Base-by-base conservation (phyloP, 371 early-diverging fungal species). In the Rhizopus arrhizus region DNA sequence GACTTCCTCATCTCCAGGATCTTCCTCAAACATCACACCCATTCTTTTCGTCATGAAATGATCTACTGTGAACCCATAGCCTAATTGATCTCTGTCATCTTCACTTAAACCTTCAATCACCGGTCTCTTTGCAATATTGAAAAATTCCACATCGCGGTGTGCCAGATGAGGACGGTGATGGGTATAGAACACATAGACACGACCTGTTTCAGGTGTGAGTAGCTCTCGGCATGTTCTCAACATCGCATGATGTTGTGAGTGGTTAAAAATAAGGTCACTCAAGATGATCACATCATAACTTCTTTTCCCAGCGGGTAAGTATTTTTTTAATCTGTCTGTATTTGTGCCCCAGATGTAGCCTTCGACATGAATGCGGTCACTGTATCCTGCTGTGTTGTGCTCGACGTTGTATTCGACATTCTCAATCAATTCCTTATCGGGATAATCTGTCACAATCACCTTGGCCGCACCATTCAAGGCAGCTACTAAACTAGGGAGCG, bases 261-360 rank as follows among this genome's bases (percentile, higher is more conserved):
- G 95, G 64, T 96, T 96, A 74, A 96, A 96, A 7, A 96, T 86
- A 11, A 96, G 80, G 66, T 96, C 97, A 45, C 91, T 91, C 45
- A 96, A 64, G 31, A 96, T 86, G 52, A 96, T 83, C 12, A 93
- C 83, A 69, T 96, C 95, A 62, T 79, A 96, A 3, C 72, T 73
- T 1, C 66, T 55, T 40, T 64, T 59, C 6, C 45, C 68, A n/a
- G 33, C 40, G 2, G 75, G 73, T 33, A 82, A 55, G 36, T 65
- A 33, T 3, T 61, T 15, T n/a, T 78, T 67, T 7, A 93, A 73
- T 4, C 70, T 72, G 3, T 71, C 70, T 0, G 86, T 81, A 16
- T 89, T 80, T 54, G 82, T 77, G 16, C 97, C 97, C 97, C 97
- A 96, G 43, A 92, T 78, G 69, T 87, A 92, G 1, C 96, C 96